Evolutionary conservation across 768 basidiomycete species (phyloP), one percentile per base, ranked within the genome.

Genomic region (Sporobolomyces phaffii): DNA sequence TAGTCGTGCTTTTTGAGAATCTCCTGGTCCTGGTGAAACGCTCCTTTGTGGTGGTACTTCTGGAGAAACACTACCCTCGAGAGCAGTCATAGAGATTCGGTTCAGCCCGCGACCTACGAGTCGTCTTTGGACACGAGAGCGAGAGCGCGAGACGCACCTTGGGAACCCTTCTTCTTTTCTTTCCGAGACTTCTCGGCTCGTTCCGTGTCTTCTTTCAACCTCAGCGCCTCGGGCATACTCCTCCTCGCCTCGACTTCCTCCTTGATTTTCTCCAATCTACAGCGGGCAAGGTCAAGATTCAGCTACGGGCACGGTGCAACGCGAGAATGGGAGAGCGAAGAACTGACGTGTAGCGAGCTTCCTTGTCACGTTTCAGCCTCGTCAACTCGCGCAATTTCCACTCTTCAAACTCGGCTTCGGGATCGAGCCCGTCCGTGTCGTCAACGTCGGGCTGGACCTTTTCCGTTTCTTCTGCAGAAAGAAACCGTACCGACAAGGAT

Each of bases 1-100:
- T 81, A 97, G 78, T 98, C 91, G 75, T 84, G 89, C 72, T 83
- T 80, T 74, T 81, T 81, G 71, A 98, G 84, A 68, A 98, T 84
- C 54, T 94, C 91, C 62, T 86, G 85, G 77, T 97, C 94, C 91
- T 93, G 90, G 77, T 96, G 91, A 82, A 98, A 99, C 65, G 94
- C 96, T 73, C 96, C 96, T 79, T 94, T 97, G 81, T 99, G 96
- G 86, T 91, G 98, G 77, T 96, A 99, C 79, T 96, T 98, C 77
- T 98, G 92, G 69, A 98, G 78, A 79, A 98, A 98, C 75, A 86
- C 89, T 76, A 15, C n/a, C 6, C 13, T 18, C 11, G 9, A 22
- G 36, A n/a, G 31, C 10, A 22, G 18, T 38, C 34, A 53, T 1
- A n/a, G 20, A n/a, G n/a, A n/a, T n/a, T n/a, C n/a, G 33, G 89